Base-by-base conservation (phyloP, 176 grass and related monocot genomes). In the Oryza meyeriana region DNA sequence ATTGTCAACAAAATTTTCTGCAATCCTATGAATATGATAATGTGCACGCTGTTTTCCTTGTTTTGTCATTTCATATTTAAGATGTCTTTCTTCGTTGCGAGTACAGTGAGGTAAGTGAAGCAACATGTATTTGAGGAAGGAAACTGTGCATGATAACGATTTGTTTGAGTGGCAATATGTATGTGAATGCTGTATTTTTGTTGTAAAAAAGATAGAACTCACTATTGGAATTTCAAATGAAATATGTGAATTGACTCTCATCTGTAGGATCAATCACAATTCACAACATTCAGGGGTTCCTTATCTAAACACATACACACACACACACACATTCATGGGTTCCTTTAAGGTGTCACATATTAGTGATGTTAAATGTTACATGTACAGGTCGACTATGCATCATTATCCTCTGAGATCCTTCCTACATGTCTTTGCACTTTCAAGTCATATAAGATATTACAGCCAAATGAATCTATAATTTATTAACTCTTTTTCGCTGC, bases 201-300 rank as follows among this genome's bases (percentile, higher is more conserved):
- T 50, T 76, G 76, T 29, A n/a, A 67, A 76, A 84, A 68, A 31
- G 71, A 42, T 76, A 32, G 30, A 55, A 66, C 4, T 40, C 33
- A 32, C 30, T 20, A 11, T 69, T 58, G 17, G 4, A 61, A 82
- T 62, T 82, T 72, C 39, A 27, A 31, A 77, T 77, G 27, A 63
- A 77, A 64, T 35, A 9, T 41, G 5, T 36, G 8, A 62, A 24
- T 40, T 13, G 39, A 8, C 5, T 61, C 74, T 76, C 31, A 24
- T 32, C 31, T 61, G 52, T 76, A 17, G 24, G 22, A 4, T 34
- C 11, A 50, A 11, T 26, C 25, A 22, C 24, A 42, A 36, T 31
- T 35, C n/a, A 27, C 71, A 38, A 55, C 5, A 2, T 83, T 75
- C 65, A 48, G 27, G 61, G 4, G 14, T 34, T 48, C 12, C 9